phyloP scores from a whole-genome alignment of 257 asterid genomes.

The Ballota nigra region DNA sequence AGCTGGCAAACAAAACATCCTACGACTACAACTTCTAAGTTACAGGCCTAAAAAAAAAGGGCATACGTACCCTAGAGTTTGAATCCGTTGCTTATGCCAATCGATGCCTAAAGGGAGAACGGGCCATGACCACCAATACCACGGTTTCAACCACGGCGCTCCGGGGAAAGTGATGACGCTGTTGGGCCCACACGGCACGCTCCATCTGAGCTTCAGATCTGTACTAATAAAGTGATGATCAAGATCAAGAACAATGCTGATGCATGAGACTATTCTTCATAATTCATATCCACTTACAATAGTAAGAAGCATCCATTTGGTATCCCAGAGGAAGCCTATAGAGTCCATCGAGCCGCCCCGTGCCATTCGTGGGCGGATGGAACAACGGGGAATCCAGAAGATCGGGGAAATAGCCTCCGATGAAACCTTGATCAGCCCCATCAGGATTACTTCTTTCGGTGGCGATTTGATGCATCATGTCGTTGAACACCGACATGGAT shows the following conservation, averaged over 20 bases:
- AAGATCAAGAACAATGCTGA: neutral
- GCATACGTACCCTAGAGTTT: slow-evolving; percentile 68
- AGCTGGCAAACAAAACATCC: neutral
- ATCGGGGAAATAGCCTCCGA: slow-evolving; percentile 69
- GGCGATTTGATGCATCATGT: slow-evolving; percentile 74
- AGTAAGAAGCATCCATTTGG: slow-evolving; percentile 97
- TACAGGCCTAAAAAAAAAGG: no score
- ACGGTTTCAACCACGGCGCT: slow-evolving; percentile 86
- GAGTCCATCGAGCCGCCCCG: slow-evolving; percentile 54
- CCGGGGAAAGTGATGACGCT: slow-evolving; percentile 90
- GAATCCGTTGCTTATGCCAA: slow-evolving; percentile 72
- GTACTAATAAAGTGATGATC: neutral
- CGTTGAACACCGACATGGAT: slow-evolving; percentile 61
- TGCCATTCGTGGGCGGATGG: slow-evolving; percentile 63
- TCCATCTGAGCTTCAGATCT: slow-evolving; percentile 89
- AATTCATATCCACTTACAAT: slow-evolving; percentile 59
- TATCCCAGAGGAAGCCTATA: slow-evolving; percentile 89
- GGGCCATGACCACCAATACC: slow-evolving; percentile 99
- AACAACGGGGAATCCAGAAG: slow-evolving; percentile 71
- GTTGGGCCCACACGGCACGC: slow-evolving; percentile 88
- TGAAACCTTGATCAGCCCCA: slow-evolving; percentile 94
- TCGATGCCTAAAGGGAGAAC: slow-evolving; percentile 83
- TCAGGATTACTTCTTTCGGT: slow-evolving; percentile 67
- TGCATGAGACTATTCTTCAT: no score
- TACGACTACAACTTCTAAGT: no score